phyloP scores from a whole-genome alignment of 331 rosid genomes.

The Quercus lobata region DNA sequence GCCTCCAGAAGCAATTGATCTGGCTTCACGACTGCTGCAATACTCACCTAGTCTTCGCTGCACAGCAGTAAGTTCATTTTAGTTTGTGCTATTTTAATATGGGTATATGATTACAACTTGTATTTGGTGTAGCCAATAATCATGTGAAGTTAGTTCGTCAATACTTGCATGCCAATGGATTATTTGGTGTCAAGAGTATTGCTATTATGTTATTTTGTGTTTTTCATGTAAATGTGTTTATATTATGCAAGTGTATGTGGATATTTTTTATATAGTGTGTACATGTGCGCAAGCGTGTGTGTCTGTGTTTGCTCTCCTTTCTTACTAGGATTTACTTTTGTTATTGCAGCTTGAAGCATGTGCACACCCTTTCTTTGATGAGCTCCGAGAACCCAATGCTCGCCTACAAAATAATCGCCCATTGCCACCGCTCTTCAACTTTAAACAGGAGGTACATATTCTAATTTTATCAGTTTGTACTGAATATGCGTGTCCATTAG shows the following conservation, averaged over 20 bases:
- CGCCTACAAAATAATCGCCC: slow-evolving; percentile 85
- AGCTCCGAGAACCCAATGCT: slow-evolving; percentile 79
- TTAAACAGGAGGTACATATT: slow-evolving; percentile 82
- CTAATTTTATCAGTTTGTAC: background rate
- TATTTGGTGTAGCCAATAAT: background rate
- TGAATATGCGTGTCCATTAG: background rate
- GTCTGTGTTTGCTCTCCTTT: background rate
- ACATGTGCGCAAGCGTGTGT: background rate
- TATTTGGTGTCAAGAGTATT: background rate
- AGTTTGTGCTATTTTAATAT: background rate
- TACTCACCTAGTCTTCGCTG: slow-evolving; percentile 96
- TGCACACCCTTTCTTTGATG: slow-evolving; percentile 93
- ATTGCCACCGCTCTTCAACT: slow-evolving; percentile 81
- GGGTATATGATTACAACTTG: background rate
- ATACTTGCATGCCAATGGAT: background rate
- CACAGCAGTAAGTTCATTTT: slow-evolving; percentile 70
- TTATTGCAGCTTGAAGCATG: slow-evolving; percentile 88
- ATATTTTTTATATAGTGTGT: background rate
- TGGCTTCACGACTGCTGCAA: slow-evolving; percentile 87
- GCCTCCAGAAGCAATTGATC: slow-evolving; percentile 98
- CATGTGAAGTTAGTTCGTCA: background rate
- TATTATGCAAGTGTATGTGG: background rate
- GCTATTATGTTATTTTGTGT: background rate
- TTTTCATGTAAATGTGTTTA: background rate
- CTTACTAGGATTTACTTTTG: slow-evolving; percentile 19